These are phyloP conservation scores for Fomitopsis schrenkii DNA, from an alignment of 1,284 basidiomycete genomes.

Conservation along the genomic window DNA sequence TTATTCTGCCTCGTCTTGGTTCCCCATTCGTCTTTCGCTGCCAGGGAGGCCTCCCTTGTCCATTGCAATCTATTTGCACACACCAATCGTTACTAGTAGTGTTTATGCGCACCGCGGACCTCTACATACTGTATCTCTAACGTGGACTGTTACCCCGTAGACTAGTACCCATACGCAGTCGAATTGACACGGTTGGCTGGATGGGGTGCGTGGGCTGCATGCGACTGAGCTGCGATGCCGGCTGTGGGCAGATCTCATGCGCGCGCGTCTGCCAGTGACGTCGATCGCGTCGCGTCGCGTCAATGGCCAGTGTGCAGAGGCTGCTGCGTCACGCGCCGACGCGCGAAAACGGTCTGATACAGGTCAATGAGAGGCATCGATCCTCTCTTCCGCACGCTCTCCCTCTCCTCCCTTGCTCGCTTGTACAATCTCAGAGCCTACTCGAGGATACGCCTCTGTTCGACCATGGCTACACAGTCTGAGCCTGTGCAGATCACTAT, in stretches of 20 bases:
- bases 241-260: background rate
- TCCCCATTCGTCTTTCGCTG: constrained; percentile 40
- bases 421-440: constrained; percentile 69
- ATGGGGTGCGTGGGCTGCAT: no score
- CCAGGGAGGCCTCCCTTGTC: constrained; percentile 37
- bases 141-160: background rate
- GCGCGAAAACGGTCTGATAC: constrained; percentile 57
- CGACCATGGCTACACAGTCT: constrained; percentile 14
- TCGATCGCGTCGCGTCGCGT: background rate
- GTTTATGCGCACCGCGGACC: constrained; percentile 31
- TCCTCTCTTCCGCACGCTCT: constrained; percentile 71
- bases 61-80: constrained; percentile 29
- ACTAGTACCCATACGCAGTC: background rate
- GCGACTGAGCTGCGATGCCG: background rate
- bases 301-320: background rate
- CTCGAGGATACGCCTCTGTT: background rate
- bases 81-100: constrained; percentile 13
- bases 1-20: constrained; percentile 51
- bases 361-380: constrained; percentile 80
- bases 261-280: background rate
- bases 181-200: background rate
- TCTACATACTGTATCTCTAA: constrained; percentile 9
- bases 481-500: constrained; percentile 34
- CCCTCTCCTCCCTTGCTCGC: constrained; percentile 66
- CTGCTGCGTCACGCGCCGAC: constrained; percentile 38